Base-by-base conservation (phyloP, 2,329 filamentous ascomycete genomes). In the Microcyclospora tardicrescens region DNA sequence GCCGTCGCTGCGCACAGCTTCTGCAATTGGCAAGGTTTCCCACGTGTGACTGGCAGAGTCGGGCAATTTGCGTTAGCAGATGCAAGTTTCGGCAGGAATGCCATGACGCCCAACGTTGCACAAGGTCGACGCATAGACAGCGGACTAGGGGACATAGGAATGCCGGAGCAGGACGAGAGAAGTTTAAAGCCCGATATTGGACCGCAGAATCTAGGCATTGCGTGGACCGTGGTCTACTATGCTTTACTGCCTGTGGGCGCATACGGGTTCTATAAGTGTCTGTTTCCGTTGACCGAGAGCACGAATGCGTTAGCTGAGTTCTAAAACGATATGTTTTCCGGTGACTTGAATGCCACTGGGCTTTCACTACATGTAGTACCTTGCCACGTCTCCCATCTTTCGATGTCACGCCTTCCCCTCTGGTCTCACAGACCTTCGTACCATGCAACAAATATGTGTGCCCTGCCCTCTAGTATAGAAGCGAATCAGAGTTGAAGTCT, bases 1-100 rank as follows among this genome's bases (percentile, higher is more conserved):
- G 81, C 81, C 27, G 78, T 89, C 38, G 56, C 79, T 14, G 79
- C 84, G 5, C 91, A 98, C 56, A 72, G 76, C 9, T 91, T 96
- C 57, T 98, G 91, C 65, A 98, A 98, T 57, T 82, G 75, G 66
- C 83, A 87, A 72, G 91, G 91, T 6, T 65, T 96, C 36, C 91
- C 91, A 15, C 73, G 86, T 6, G 63, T 96, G 42, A 93, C 83
- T 78, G 89, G 91, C 1, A 67, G 73, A 8, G 75, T 95, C 3
- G 73, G 66, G 9, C 57, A 61, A 16, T 57, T 79, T 50, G 73
- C 62, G 3, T 60, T 57, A 3, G 56, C 64, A 27, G 40, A 48
- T 16, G 31, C 35, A 3, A 40, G 36, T 15, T 41, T 47, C n/a
- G 8, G 19, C 19, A 24, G 19, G 8, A n/a, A n/a, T n/a, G n/a